Percentiles rank a stretch among this genome's conserved stretches.
Evolutionary conservation across 164 flowering plant species (phyloP).

Genomic region (Echeveria elegans): DNA sequence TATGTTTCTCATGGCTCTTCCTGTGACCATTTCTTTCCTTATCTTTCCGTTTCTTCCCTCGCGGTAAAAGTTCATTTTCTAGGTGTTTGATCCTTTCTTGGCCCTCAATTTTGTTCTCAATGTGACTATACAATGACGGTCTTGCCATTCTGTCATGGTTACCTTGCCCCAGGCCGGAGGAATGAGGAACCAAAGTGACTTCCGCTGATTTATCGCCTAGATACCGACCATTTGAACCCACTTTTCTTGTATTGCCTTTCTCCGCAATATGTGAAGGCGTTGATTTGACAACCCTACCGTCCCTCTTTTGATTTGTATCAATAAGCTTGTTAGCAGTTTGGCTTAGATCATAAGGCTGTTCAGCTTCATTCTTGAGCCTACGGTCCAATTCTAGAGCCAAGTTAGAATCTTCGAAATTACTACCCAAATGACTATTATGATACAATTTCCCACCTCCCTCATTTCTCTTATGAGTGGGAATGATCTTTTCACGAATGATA

Average conservation of each 20-base stretch:
- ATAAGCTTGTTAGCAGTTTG: constrained; percentile 25
- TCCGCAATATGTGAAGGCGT: constrained; percentile 16
- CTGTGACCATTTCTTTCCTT: constrained; percentile 28
- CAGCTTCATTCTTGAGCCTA: constrained; percentile 40
- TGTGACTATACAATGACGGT: constrained; percentile 15
- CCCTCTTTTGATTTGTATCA: constrained; percentile 24
- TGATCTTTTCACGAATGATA: not conserved
- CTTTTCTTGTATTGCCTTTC: not conserved
- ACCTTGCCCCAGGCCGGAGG: not conserved
- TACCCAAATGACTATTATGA: constrained; percentile 18
- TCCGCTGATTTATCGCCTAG: not conserved
- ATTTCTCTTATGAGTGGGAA: not conserved
- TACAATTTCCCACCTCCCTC: constrained; percentile 10
- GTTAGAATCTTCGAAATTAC: constrained; percentile 26
- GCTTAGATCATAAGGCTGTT: constrained; percentile 18
- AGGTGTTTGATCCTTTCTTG: constrained; percentile 25
- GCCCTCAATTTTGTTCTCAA: constrained; percentile 23
- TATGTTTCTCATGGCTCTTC: constrained; percentile 29
- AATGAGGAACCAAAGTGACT: not conserved
- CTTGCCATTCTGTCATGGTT: constrained; percentile 2
- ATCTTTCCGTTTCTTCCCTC: constrained; percentile 25
- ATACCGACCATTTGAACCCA: not conserved
- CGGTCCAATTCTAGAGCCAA: constrained; percentile 37
- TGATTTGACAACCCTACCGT: constrained; percentile 25
- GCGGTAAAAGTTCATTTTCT: constrained; percentile 19